A percentile compares a stretch with the other conserved stretches of the same genome.
These are phyloP conservation scores for Rhizopus delemar DNA, from an alignment of 371 early-diverging fungal species.

Conservation along the genomic window DNA sequence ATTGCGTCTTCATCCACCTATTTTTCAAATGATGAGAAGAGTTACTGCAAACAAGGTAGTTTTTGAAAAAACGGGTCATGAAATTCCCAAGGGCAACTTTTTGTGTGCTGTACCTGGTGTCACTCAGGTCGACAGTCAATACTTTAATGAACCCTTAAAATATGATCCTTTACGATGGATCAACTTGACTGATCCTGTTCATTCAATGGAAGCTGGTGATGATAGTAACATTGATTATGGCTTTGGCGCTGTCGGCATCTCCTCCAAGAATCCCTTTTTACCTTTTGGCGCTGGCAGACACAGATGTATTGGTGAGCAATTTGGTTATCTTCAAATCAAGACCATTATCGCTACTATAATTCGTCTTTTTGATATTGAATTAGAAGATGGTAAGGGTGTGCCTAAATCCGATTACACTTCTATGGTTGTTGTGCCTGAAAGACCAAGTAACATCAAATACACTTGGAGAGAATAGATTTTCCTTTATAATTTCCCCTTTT, in stretches of 20 bases:
- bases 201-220: slow-evolving; percentile 53
- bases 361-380: slow-evolving; percentile 70
- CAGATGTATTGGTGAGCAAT: slow-evolving; percentile 97
- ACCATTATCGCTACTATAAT: slow-evolving; percentile 83
- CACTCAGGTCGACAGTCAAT: slow-evolving; percentile 75
- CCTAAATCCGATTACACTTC: slow-evolving; percentile 88
- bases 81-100: slow-evolving; percentile 89
- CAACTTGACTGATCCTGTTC: slow-evolving; percentile 49
- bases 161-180: slow-evolving; percentile 87
- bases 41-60: slow-evolving; percentile 72
- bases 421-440: slow-evolving; percentile 86
- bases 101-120: slow-evolving; percentile 85
- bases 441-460: slow-evolving; percentile 66
- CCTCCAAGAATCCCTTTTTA: slow-evolving; percentile 79
- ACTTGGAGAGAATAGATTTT: slow-evolving; percentile 58
- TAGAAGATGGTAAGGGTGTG: slow-evolving; percentile 61
- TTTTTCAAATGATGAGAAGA: slow-evolving; percentile 92
- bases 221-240: slow-evolving; percentile 84
- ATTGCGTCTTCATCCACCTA: slow-evolving; percentile 91
- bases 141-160: slow-evolving; percentile 76
- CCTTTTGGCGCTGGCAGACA: slow-evolving; percentile 98
- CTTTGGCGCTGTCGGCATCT: slow-evolving; percentile 79
- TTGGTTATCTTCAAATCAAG: slow-evolving; percentile 95
- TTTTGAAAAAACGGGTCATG: slow-evolving; percentile 71
- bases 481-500: slow-evolving; percentile 4